These are phyloP conservation scores for Lactarius psammicola DNA, from an alignment of 768 basidiomycete species.

Conservation along the genomic window DNA sequence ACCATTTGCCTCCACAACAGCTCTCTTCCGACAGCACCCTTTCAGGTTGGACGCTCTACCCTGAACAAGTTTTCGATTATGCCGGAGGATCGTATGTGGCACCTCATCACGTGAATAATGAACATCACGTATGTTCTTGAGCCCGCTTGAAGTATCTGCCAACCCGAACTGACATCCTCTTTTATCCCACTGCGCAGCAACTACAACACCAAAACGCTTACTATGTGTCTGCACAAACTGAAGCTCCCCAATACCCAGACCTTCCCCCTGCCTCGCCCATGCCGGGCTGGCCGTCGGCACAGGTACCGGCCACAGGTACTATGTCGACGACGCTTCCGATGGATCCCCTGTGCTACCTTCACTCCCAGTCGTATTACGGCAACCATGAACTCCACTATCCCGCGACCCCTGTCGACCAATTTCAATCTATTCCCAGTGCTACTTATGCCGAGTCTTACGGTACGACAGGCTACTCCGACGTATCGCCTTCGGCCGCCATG, in stretches of 20 bases:
- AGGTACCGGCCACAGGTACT: conserved; percentile 1
- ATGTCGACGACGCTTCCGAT: not conserved
- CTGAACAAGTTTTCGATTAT: not conserved
- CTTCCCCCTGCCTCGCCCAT: not conserved
- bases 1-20: conserved; percentile 3
- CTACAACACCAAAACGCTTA: conserved; percentile 6
- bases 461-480: not conserved
- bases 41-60: conserved; percentile 3
- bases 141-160: too few species aligned
- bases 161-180: not conserved
- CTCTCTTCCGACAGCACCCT: not conserved
- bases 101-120: conserved; percentile 10
- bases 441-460: conserved; percentile 13
- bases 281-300: conserved; percentile 16
- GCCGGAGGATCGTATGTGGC: not conserved
- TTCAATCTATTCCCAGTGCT: not conserved
- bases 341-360: not conserved
- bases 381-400: not conserved
- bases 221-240: conserved; percentile 4
- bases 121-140: conserved; percentile 18
- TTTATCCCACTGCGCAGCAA: not conserved
- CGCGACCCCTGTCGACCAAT: not conserved
- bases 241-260: not conserved
- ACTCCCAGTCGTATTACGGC: conserved; percentile 1
- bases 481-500: not conserved